Percentiles rank a stretch among this genome's conserved stretches.
These are phyloP conservation scores for Arabis hirsuta DNA, from an alignment of 345 rosid genomes.

Conservation along the genomic window DNA sequence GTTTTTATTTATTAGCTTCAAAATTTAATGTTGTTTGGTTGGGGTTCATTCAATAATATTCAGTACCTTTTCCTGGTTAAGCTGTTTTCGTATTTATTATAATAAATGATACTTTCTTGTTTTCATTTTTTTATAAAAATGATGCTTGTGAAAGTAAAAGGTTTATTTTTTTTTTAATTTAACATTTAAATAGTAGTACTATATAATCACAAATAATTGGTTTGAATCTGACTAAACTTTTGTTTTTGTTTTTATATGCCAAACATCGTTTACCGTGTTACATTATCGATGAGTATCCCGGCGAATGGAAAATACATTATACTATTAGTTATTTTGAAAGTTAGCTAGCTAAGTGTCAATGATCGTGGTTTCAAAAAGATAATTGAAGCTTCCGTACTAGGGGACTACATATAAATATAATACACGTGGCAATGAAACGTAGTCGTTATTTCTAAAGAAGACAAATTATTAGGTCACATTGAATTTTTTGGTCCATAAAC, in stretches of 20 bases:
- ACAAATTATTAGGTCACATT: conserved; percentile 29
- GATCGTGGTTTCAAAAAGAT: conserved; percentile 26
- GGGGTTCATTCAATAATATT: conserved; percentile 46
- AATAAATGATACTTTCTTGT: conserved; percentile 18
- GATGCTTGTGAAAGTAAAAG: neutral
- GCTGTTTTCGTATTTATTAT: conserved; percentile 36
- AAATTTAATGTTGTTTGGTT: conserved; percentile 48
- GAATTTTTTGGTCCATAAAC: conserved; percentile 30
- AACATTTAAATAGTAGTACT: neutral
- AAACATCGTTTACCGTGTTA: conserved; percentile 26
- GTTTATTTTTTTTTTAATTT: neutral
- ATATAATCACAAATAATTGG: conserved; percentile 21
- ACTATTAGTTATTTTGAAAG: conserved; percentile 24
- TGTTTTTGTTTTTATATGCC: neutral
- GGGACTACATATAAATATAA: conserved; percentile 28
- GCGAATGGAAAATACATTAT: conserved; percentile 1
- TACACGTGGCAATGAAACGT: conserved; percentile 39
- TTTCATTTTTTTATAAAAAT: conserved; percentile 5
- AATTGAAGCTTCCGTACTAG: conserved; percentile 40
- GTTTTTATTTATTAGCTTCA: conserved; percentile 45
- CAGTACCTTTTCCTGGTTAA: conserved; percentile 29
- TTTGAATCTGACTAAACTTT: neutral
- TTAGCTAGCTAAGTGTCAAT: conserved; percentile 39
- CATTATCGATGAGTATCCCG: conserved; percentile 1
- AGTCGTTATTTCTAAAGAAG: conserved; percentile 19